Evolutionary conservation across 1,284 basidiomycete genomes (phyloP).

Genomic region (Puccinia novopanici): DNA sequence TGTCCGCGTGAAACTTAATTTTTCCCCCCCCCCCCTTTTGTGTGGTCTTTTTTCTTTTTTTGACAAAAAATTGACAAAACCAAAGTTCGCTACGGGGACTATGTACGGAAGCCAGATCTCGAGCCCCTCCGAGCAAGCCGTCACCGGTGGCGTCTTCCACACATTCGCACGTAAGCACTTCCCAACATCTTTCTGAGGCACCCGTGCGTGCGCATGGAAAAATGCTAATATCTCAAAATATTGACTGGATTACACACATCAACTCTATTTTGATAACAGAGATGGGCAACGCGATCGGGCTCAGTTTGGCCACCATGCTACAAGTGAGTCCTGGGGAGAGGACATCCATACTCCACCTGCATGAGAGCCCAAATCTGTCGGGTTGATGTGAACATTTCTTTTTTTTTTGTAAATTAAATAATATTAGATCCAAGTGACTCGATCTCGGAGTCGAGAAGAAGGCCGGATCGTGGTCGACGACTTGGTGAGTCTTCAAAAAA

Average conservation of each 20-base stretch:
- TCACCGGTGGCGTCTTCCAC: slow-evolving; percentile 35
- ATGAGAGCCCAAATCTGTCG: no score
- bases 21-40: no score
- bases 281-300: slow-evolving; percentile 42
- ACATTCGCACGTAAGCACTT: slow-evolving; percentile 34
- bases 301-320: slow-evolving; percentile 41
- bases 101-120: slow-evolving; percentile 42
- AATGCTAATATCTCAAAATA: no score
- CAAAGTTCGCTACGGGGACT: slow-evolving; percentile 38
- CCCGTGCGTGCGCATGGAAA: no score
- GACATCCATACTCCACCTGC: no score
- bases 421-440: slow-evolving; percentile 35
- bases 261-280: no score
- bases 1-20: background rate
- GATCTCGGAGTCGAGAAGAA: slow-evolving; percentile 14
- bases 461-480: slow-evolving; percentile 26
- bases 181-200: no score
- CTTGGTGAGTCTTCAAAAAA: slow-evolving; percentile 30
- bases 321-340: no score
- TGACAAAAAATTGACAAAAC: no score
- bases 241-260: no score
- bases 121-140: slow-evolving; percentile 29
- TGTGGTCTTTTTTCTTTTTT: background rate
- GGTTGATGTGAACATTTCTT: no score
- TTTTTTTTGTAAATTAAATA: no score